Base-by-base conservation (phyloP, 2,329 filamentous ascomycete species). In the Penicillium palitans region DNA sequence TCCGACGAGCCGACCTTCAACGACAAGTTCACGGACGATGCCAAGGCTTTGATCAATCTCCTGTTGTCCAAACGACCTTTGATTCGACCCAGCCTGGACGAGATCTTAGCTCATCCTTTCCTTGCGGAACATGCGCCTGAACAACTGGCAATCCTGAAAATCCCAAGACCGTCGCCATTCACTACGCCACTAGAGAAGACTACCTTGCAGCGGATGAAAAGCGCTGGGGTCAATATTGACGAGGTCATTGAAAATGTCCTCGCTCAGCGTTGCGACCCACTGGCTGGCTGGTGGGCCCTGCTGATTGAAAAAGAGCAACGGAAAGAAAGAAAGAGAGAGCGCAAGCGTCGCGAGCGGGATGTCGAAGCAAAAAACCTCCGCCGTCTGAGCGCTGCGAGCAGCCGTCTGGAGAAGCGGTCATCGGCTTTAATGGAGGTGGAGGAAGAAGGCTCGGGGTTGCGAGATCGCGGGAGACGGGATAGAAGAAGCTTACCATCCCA, bases 241-340 rank as follows among this genome's bases (percentile, higher is more conserved):
- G 84, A 89, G 60, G 91, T 99, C 8, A 93, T 98, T 62, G 93
- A 98, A 72, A 96, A 95, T 68, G 95, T 99, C 3, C 76, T 96
- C 37, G 86, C 92, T 4, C 91, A 96, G 72, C 85, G 91, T 64
- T 98, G 95, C 70, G 93, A 99, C 75, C 84, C 89, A 6, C 79
- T 99, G 49, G 91, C 92, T 51, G 95, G 95, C 6, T 99, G 95
- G 95, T 99, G 95, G 95, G 90, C 91, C 3, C 77, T 99, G 29
- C 78, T 99, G 40, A 86, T 98, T 10, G 95, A 98, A 70, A 99
- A 98, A 73, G 95, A 99, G 71, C 86, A 92, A 72, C 86, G 92
- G 9, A 99, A 99, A 74, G 88, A 93, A 63, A 83, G 79, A 61
- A 83, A 92, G 60, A 83, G 88, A 61, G 92, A 97, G 68, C 85